phyloP scores from a whole-genome alignment of 805 yeast species.

The Huiozyma naganishii region DNA sequence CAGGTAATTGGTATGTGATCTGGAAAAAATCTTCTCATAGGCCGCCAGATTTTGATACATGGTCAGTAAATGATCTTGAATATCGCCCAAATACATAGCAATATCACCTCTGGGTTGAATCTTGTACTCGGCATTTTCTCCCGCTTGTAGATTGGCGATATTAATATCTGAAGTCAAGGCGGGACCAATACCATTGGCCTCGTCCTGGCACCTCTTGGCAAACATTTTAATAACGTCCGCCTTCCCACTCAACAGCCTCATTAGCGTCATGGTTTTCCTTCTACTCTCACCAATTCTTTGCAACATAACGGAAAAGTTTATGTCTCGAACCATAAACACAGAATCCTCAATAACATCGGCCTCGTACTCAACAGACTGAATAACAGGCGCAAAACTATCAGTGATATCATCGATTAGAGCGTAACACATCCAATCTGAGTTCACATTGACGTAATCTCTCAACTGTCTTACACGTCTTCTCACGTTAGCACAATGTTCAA shows the following conservation, averaged over 20 bases:
- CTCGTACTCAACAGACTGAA: slow-evolving; percentile 65
- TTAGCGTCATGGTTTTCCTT: slow-evolving; percentile 82
- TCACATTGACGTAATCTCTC: slow-evolving; percentile 66
- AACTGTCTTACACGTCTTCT: slow-evolving; percentile 74
- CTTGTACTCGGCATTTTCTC: slow-evolving; percentile 1
- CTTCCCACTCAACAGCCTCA: slow-evolving; percentile 82
- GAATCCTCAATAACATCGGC: slow-evolving; percentile 74
- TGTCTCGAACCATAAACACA: slow-evolving; percentile 68
- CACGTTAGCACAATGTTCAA: slow-evolving; percentile 61
- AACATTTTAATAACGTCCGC: slow-evolving; percentile 96
- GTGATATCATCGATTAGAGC: slow-evolving; percentile 77
- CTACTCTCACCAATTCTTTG: slow-evolving; percentile 80
- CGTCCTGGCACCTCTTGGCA: slow-evolving; percentile 87
- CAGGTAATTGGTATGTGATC: slow-evolving; percentile 84
- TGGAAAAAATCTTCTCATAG: slow-evolving; percentile 84
- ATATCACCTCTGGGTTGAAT: slow-evolving; percentile 71
- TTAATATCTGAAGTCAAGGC: slow-evolving; percentile 32
- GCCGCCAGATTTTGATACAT: slow-evolving; percentile 87
- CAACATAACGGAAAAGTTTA: slow-evolving; percentile 68
- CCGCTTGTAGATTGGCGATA: slow-evolving; percentile 28
- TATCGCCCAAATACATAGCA: slow-evolving; percentile 86
- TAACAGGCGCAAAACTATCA: slow-evolving; percentile 75
- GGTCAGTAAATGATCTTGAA: slow-evolving; percentile 92
- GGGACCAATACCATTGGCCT: slow-evolving; percentile 33
- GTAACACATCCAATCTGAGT: slow-evolving; percentile 75